Conservation (phyloP, 306 rosid species). For the Vigna reflexopilosa region DNA sequence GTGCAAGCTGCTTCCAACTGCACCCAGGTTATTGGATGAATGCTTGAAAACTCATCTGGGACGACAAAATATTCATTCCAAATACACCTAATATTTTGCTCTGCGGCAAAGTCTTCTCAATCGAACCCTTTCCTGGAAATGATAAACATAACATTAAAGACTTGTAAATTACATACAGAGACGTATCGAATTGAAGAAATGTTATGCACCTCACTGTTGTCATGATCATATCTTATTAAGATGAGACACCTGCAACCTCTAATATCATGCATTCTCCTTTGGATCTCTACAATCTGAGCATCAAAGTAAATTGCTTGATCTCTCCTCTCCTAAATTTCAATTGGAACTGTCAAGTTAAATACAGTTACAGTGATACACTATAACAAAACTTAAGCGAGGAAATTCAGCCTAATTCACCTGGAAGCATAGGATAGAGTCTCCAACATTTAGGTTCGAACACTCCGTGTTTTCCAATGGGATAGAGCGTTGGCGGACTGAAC, state of each 20-base stretch:
- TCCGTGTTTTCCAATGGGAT: conserved; percentile 78
- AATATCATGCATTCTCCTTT: conserved; percentile 89
- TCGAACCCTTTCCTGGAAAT: conserved; percentile 75
- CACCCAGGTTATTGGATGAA: not conserved
- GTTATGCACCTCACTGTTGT: conserved; percentile 45
- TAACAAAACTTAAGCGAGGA: conserved; percentile 3
- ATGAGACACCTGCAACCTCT: conserved; percentile 96
- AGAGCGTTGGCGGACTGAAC: conserved; percentile 61
- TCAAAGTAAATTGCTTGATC: conserved; percentile 88
- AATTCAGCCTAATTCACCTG: conserved; percentile 63
- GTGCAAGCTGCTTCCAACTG: not conserved
- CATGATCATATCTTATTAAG: conserved; percentile 77
- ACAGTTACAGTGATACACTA: not conserved
- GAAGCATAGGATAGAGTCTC: conserved; percentile 84
- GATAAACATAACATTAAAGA: not conserved
- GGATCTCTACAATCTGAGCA: conserved; percentile 77
- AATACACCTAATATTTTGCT: conserved; percentile 48
- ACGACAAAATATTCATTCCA: conserved; percentile 6
- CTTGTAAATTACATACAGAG: not conserved
- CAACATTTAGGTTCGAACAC: conserved; percentile 61
- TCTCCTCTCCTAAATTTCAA: conserved; percentile 71
- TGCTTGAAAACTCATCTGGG: conserved; percentile 9
- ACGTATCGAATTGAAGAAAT: conserved; percentile 7
- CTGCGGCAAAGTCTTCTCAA: conserved; percentile 85
- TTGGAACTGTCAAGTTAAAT: conserved; percentile 38